Base-by-base conservation (phyloP, 495 filamentous ascomycete genomes). In the Annulohypoxylon maeteangense region DNA sequence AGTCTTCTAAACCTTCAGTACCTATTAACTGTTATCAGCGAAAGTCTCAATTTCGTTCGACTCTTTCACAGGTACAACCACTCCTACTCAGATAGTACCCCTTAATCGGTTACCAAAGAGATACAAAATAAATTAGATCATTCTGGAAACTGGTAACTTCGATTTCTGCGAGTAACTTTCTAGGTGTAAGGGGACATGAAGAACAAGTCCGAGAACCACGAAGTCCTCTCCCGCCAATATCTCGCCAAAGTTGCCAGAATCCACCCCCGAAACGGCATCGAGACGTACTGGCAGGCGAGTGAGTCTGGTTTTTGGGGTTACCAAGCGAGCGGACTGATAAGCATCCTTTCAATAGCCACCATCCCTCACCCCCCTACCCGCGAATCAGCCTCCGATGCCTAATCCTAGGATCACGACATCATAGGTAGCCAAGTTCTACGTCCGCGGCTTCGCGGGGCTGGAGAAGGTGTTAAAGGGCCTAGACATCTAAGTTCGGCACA, bases 351-450 rank as follows among this genome's bases (percentile, higher is more conserved):
- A 10, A 31, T 1, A 25, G 11, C 22, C 29, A 18, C 4, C 56
- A 42, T 18, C 40, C 38, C 63, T 32, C 16, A 44, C 59, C 0
- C 53, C 44, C 1, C 34, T 54, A 5, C 60, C 22, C 59, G 66
- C 12, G 53, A n/a, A n/a, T n/a, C n/a, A n/a, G n/a, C n/a, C n/a
- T n/a, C n/a, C n/a, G n/a, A n/a, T n/a, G n/a, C 20, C 12, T 8
- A n/a, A 27, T 10, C 4, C 36, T 23, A 68, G 48, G 56, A 62
- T 34, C 48, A 68, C 50, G 65, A 48, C 48, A 55, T 62, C 57
- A 62, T 47, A 25, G 57, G 56, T 47, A 25, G 57, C 56, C 3
- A 57, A 68, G 29, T 68, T 68, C 48, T 68, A 68, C 48, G 55
- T 62, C 56, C 57, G 65, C 48, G 47, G 14, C 38, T 48, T 68